A percentile compares a stretch with the other conserved stretches of the same genome.
Evolutionary conservation across 805 yeast genomes (phyloP).

Genomic region (Phaffomyces antillensis): DNA sequence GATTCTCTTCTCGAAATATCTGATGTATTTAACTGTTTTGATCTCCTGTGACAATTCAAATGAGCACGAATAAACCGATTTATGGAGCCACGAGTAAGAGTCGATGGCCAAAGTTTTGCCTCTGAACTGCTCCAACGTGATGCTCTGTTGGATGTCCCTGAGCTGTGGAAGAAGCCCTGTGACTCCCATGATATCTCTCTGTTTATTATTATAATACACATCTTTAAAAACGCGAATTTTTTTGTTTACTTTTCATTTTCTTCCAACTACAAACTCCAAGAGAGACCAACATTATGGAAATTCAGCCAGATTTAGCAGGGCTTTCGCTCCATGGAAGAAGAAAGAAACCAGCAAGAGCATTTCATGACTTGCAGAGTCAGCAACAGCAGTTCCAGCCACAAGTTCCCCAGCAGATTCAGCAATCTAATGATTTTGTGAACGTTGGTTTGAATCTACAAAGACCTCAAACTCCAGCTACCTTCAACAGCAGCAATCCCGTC

Average conservation of each 20-base stretch:
- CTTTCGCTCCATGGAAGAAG: slow-evolving; percentile 12
- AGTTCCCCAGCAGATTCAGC: neutral
- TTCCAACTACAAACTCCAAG: neutral
- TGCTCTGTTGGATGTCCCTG: slow-evolving; percentile 61
- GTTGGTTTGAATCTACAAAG: neutral
- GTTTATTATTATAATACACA: neutral
- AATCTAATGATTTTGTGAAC: neutral
- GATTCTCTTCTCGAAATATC: slow-evolving; percentile 60
- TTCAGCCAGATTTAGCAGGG: slow-evolving; percentile 9
- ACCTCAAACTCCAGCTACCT: neutral
- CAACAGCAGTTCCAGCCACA: slow-evolving; percentile 2
- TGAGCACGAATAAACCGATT: slow-evolving; percentile 77
- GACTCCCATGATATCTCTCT: slow-evolving; percentile 56
- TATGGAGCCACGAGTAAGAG: slow-evolving; percentile 94
- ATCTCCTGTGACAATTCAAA: slow-evolving; percentile 65
- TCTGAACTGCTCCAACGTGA: slow-evolving; percentile 49
- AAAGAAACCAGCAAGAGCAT: slow-evolving; percentile 21
- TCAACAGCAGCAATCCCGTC: neutral
- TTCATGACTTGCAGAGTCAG: slow-evolving; percentile 11
- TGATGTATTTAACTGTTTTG: slow-evolving; percentile 68
- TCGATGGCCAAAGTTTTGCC: slow-evolving; percentile 88
- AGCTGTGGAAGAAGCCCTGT: slow-evolving; percentile 74
- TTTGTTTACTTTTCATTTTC: too few species aligned
- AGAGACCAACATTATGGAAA: slow-evolving; percentile 1
- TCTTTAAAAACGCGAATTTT: neutral